These are phyloP conservation scores for Amanita fuliginea DNA, from an alignment of 768 basidiomycete genomes.

Conservation along the genomic window DNA sequence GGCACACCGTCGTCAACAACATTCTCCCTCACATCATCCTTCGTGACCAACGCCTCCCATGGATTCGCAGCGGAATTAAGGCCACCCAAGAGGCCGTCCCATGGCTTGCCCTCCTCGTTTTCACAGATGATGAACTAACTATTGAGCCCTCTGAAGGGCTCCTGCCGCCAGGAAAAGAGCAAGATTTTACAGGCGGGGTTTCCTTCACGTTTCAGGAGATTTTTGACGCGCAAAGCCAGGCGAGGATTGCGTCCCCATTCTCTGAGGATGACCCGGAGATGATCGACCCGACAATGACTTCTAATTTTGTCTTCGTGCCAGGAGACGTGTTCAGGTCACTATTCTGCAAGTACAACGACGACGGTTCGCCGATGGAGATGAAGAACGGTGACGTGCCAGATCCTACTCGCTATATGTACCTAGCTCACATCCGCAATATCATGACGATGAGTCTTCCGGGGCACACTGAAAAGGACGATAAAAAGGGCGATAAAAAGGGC, in stretches of 20 bases:
- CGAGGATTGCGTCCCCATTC: background rate
- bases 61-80: background rate
- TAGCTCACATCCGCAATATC: background rate
- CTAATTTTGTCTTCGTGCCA: background rate
- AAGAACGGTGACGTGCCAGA: background rate
- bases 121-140: background rate
- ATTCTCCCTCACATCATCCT: background rate
- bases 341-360: background rate
- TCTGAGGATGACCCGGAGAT: background rate
- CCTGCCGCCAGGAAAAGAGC: background rate
- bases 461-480: background rate
- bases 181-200: background rate
- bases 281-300: background rate
- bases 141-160: background rate
- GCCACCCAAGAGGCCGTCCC: background rate
- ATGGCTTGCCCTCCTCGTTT: background rate
- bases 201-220: background rate
- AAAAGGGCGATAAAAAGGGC: background rate
- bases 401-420: background rate
- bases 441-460: background rate
- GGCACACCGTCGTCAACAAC: background rate
- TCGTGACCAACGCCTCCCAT: background rate
- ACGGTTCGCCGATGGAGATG: background rate
- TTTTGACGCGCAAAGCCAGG: background rate
- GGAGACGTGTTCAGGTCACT: background rate